These are phyloP conservation scores for Eremothecium cymbalariae DNA, from an alignment of 1,139 yeast species.

Conservation along the genomic window DNA sequence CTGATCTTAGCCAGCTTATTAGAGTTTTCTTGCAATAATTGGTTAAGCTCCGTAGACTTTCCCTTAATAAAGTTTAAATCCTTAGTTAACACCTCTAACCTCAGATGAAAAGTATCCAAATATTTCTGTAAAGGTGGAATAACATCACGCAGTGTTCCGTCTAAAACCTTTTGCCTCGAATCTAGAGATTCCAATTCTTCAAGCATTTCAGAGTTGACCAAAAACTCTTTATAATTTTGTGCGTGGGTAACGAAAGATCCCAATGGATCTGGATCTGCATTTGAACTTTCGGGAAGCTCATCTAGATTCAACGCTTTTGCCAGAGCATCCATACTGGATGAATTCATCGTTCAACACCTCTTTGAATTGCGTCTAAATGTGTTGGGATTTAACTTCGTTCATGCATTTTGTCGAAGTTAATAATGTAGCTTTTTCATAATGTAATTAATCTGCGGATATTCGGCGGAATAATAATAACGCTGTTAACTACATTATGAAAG, in stretches of 20 bases:
- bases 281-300: no score
- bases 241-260: no score
- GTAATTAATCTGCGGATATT: no score
- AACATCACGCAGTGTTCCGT: constrained; percentile 15
- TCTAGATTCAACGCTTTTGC: background rate
- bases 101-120: constrained; percentile 42
- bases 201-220: constrained; percentile 8
- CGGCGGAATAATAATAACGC: no score
- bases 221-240: constrained; percentile 13
- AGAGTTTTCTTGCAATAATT: constrained; percentile 49
- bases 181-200: constrained; percentile 17
- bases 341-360: no score
- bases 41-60: constrained; percentile 51
- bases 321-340: background rate
- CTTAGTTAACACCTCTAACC: constrained; percentile 49
- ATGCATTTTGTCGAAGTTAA: no score
- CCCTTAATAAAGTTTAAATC: constrained; percentile 51
- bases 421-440: no score
- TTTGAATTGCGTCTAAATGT: no score
- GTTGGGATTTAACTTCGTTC: no score
- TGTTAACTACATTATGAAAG: no score
- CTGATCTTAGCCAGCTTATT: constrained; percentile 45
- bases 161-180: constrained; percentile 16
- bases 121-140: constrained; percentile 25
- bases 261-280: no score